phyloP scores from a whole-genome alignment of 306 rosid genomes.

The Quercus glauca region DNA sequence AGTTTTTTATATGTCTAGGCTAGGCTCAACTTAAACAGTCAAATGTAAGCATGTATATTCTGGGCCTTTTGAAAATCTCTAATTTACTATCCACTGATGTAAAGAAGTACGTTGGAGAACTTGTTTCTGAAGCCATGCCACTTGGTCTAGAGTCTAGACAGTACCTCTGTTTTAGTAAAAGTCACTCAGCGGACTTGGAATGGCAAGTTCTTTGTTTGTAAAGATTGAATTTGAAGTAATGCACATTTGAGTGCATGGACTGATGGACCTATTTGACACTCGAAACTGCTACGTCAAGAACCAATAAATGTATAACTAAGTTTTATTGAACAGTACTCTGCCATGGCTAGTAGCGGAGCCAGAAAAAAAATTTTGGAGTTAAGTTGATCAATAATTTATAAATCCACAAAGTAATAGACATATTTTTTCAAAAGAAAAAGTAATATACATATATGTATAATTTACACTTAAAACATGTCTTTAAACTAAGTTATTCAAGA shows the following conservation, averaged over 20 bases:
- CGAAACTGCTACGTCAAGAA: neutral
- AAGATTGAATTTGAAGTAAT: neutral
- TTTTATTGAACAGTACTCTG: conserved; percentile 3
- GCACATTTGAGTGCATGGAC: neutral
- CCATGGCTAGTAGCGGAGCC: neutral
- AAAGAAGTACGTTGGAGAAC: neutral
- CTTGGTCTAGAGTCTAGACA: neutral
- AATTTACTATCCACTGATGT: neutral
- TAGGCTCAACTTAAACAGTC: conserved; percentile 26
- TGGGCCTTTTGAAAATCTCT: conserved; percentile 8
- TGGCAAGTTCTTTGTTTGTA: neutral
- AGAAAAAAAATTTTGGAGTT: too few species aligned
- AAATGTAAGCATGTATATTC: conserved; percentile 3
- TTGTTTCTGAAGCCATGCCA: neutral
- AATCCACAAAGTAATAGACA: too few species aligned
- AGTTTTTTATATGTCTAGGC: conserved; percentile 1
- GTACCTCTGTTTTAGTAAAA: neutral
- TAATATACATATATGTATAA: too few species aligned
- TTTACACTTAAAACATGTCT: too few species aligned
- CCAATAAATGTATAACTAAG: neutral
- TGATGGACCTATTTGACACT: neutral
- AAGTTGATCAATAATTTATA: too few species aligned
- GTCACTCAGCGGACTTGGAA: neutral
- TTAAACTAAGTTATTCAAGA: too few species aligned
- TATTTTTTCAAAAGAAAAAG: too few species aligned